These are phyloP conservation scores for Fennellomyces sp. DNA, from an alignment of 371 early-diverging fungal species.

Conservation along the genomic window DNA sequence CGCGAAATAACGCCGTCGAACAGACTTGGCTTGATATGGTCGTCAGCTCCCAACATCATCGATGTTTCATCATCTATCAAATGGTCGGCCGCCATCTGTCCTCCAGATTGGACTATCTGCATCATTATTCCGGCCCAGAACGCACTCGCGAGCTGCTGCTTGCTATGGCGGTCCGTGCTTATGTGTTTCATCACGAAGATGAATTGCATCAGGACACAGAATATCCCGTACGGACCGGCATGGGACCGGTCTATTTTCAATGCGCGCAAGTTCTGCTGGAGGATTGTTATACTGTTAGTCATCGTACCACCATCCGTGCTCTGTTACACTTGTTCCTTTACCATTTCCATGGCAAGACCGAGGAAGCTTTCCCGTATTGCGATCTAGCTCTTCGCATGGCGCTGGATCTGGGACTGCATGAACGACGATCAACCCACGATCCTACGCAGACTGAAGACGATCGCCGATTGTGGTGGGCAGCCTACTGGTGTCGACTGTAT, in stretches of 20 bases:
- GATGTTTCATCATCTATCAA: conserved; percentile 23
- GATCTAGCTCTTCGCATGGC: conserved; percentile 27
- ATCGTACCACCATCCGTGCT: conserved; percentile 23
- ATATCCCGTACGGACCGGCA: conserved; percentile 9
- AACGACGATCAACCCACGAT: background rate
- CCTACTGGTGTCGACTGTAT: conserved; percentile 23
- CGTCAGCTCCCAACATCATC: conserved; percentile 8
- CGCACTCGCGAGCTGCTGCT: conserved; percentile 11
- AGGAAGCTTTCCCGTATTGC: conserved; percentile 12
- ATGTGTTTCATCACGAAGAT: conserved; percentile 19
- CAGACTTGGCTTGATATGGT: conserved; percentile 18
- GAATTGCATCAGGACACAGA: conserved; percentile 16
- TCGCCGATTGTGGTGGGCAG: conserved; percentile 27
- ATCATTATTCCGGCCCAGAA: background rate
- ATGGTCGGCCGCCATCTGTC: conserved; percentile 8
- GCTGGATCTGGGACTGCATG: conserved; percentile 16
- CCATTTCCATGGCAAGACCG: conserved; percentile 6
- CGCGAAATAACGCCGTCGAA: conserved; percentile 12
- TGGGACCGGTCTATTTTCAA: conserved; percentile 17
- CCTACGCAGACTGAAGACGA: conserved; percentile 10
- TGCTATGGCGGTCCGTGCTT: conserved; percentile 21
- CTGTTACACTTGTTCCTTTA: conserved; percentile 18
- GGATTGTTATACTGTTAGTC: conserved; percentile 15
- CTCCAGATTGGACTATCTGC: background rate
- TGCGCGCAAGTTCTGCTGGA: conserved; percentile 19